A percentile compares a stretch with the other conserved stretches of the same genome.
These are phyloP conservation scores for Coccomyxa subellipsoidea DNA, from an alignment of 163 green algal genomes.

Conservation along the genomic window DNA sequence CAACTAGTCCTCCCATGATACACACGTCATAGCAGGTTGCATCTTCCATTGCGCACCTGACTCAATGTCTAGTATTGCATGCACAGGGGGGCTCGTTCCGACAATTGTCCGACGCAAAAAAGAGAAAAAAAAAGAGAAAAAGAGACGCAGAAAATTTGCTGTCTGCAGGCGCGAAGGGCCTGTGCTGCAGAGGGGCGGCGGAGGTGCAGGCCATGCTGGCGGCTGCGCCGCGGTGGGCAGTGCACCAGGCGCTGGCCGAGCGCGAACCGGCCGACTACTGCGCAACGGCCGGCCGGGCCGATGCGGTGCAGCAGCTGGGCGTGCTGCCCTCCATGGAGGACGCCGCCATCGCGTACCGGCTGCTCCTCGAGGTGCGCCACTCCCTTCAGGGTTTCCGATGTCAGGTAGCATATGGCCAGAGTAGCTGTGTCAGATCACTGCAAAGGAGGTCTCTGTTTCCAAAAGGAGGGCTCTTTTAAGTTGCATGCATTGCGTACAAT, in stretches of 20 bases:
- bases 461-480: too few relatives aligned
- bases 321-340: conserved; percentile 34
- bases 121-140: too few relatives aligned
- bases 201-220: conserved; percentile 27
- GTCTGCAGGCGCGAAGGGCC: conserved; percentile 27
- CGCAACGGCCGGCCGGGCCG: background rate
- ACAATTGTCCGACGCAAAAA: too few relatives aligned
- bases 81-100: too few relatives aligned
- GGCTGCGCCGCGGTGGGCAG: conserved; percentile 23
- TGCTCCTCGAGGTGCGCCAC: conserved; percentile 43
- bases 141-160: background rate
- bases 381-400: background rate
- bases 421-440: too few relatives aligned
- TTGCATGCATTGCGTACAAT: too few relatives aligned
- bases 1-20: too few relatives aligned
- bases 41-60: too few relatives aligned
- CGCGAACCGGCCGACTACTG: conserved; percentile 26
- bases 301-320: conserved; percentile 1
- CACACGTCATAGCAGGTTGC: too few relatives aligned
- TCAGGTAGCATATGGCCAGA: too few relatives aligned
- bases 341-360: conserved; percentile 44
- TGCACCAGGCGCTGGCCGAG: conserved; percentile 33
- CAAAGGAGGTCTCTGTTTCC: too few relatives aligned
- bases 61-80: too few relatives aligned
- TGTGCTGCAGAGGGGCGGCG: conserved; percentile 20